phyloP scores from a whole-genome alignment of 2,329 filamentous ascomycete species.

The Pseudopyrenochaeta lycopersici region DNA sequence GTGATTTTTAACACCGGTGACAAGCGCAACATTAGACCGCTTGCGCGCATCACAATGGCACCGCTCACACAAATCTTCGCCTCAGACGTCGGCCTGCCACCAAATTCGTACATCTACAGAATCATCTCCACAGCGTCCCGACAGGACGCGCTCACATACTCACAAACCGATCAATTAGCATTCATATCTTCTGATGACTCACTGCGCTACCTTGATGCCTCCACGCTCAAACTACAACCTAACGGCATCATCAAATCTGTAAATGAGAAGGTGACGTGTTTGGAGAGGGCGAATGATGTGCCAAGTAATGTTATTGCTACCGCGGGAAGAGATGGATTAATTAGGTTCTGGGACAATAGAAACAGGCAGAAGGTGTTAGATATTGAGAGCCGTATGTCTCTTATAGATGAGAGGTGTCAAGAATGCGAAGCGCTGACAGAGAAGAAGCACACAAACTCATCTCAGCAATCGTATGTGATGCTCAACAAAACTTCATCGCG shows the following conservation, averaged over 20 bases:
- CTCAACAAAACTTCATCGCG: constrained; percentile 67
- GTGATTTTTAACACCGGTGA: background rate
- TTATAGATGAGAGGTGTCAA: background rate
- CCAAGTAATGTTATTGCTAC: constrained; percentile 68
- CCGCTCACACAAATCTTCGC: constrained; percentile 22
- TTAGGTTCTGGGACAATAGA: constrained; percentile 73
- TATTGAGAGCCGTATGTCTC: constrained; percentile 45
- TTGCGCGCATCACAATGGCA: constrained; percentile 20
- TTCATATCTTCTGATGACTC: constrained; percentile 75
- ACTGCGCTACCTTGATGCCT: constrained; percentile 71
- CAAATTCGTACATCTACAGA: constrained; percentile 51
- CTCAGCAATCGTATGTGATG: constrained; percentile 70
- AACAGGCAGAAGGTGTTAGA: constrained; percentile 57
- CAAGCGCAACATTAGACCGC: background rate
- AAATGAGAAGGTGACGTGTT: constrained; percentile 71
- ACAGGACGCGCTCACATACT: constrained; percentile 42
- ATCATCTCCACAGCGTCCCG: constrained; percentile 45
- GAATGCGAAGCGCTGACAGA: constrained; percentile 28
- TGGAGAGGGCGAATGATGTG: constrained; percentile 64
- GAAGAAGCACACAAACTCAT: constrained; percentile 61
- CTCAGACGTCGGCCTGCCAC: constrained; percentile 37
- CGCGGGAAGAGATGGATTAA: constrained; percentile 74
- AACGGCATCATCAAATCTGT: constrained; percentile 59
- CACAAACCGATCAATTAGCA: constrained; percentile 56
- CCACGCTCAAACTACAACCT: constrained; percentile 63